A percentile compares a stretch with the other conserved stretches of the same genome.
Evolutionary conservation across 129 eudicot genomes (phyloP).

Genomic region (Calendula officinalis): DNA sequence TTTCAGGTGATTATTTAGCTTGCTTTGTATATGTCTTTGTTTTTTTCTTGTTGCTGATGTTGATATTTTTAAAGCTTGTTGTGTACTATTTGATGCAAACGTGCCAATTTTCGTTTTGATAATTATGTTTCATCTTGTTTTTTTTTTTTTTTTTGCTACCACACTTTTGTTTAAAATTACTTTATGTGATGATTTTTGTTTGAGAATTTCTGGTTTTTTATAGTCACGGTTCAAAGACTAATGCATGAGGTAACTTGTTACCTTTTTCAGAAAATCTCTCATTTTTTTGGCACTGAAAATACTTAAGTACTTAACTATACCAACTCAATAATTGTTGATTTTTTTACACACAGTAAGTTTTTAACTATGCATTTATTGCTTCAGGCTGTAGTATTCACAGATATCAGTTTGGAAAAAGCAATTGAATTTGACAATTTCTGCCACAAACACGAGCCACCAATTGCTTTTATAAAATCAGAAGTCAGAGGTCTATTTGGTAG

Average conservation of each 20-base stretch:
- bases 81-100: neutral
- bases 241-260: neutral
- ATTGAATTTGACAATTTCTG: slow-evolving; percentile 79
- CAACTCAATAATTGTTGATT: no score
- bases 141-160: neutral
- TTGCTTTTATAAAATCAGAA: slow-evolving; percentile 79
- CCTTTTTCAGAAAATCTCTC: no score
- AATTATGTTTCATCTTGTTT: neutral
- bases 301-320: no score
- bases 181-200: neutral
- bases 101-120: slow-evolving; percentile 1
- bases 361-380: slow-evolving; percentile 12
- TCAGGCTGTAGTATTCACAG: slow-evolving; percentile 89
- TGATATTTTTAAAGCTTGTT: neutral
- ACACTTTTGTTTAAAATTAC: slow-evolving; percentile 1
- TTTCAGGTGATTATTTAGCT: slow-evolving; percentile 56
- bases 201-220: neutral
- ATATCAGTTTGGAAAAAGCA: slow-evolving; percentile 64
- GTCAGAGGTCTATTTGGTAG: slow-evolving; percentile 84
- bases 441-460: slow-evolving; percentile 80
- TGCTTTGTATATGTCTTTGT: neutral
- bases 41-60: slow-evolving; percentile 14
- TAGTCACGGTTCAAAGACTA: neutral
- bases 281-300: no score
- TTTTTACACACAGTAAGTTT: no score